Evolutionary conservation across 2,329 filamentous ascomycete genomes (phyloP).

Genomic region (Aureobasidium sp.): DNA sequence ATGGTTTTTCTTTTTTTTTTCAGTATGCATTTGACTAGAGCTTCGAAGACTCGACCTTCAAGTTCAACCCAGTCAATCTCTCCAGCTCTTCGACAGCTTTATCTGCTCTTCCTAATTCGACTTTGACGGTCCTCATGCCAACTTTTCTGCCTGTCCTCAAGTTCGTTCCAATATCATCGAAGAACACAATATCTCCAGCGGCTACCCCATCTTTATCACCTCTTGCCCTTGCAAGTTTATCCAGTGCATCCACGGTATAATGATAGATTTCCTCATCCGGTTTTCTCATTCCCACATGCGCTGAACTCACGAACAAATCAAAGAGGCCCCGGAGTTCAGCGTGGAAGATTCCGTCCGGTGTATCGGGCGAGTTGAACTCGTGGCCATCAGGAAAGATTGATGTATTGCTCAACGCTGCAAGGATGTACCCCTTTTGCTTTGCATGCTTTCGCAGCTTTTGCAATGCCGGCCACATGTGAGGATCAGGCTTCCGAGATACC

Average conservation of each 20-base stretch:
- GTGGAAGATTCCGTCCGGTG: conserved; percentile 33
- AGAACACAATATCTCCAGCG: conserved; percentile 68
- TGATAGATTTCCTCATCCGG: conserved; percentile 78
- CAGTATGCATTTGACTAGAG: neutral
- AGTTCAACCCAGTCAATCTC: conserved; percentile 58
- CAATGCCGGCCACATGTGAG: conserved; percentile 81
- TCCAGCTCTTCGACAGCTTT: conserved; percentile 81
- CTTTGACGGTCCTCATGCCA: conserved; percentile 80
- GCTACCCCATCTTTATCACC: conserved; percentile 49
- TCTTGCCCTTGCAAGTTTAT: conserved; percentile 54
- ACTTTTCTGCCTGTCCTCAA: conserved; percentile 67
- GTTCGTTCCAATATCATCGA: conserved; percentile 94
- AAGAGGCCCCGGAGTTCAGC: conserved; percentile 60
- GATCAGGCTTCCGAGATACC: conserved; percentile 62
- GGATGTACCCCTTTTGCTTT: conserved; percentile 46
- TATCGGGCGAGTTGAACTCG: conserved; percentile 49
- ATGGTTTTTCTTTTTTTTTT: no score
- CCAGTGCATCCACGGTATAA: conserved; percentile 60
- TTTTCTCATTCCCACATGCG: conserved; percentile 81
- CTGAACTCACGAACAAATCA: conserved; percentile 80
- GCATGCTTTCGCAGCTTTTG: conserved; percentile 49
- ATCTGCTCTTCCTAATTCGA: conserved; percentile 67
- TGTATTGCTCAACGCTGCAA: conserved; percentile 86
- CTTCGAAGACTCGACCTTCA: conserved; percentile 29
- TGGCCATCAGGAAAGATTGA: conserved; percentile 76